Evolutionary conservation across 208 protist species (phyloP).

Genomic region (Leishmania aethiopica): DNA sequence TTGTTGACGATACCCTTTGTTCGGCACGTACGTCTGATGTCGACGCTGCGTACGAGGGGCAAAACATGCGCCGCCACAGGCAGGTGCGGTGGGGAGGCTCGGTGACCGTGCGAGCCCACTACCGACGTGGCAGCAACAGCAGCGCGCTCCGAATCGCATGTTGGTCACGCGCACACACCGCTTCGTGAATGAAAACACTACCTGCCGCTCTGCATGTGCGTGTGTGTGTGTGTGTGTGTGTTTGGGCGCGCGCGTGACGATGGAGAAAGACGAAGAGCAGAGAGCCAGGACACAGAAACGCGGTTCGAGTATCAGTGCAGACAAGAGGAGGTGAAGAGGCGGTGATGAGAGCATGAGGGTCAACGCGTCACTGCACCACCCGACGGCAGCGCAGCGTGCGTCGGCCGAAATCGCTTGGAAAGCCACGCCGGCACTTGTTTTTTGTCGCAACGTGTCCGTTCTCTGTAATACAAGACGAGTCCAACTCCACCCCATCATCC

Average conservation of each 20-base stretch:
- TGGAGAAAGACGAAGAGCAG: neutral
- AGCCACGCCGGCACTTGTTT: neutral
- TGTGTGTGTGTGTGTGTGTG: neutral
- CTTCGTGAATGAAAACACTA: neutral
- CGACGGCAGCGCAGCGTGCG: neutral
- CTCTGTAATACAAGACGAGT: neutral
- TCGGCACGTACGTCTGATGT: conserved; percentile 51
- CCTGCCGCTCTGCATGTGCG: neutral
- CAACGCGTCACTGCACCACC: neutral
- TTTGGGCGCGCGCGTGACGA: neutral
- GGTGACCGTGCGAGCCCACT: neutral
- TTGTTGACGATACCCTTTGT: conserved; percentile 82
- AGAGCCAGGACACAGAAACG: neutral
- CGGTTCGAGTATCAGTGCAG: neutral
- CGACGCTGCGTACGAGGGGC: conserved; percentile 1
- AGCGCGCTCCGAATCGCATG: conserved; percentile 3
- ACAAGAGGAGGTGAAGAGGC: neutral
- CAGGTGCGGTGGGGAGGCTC: neutral
- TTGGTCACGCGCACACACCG: neutral
- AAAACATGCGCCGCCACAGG: neutral
- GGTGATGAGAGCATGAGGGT: neutral
- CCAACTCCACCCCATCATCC: neutral
- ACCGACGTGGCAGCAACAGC: conserved; percentile 1
- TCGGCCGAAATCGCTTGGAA: too few relatives aligned
- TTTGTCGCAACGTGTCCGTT: neutral